Conservation (phyloP, 108 stramenopile species). For the Discostella stelligeroides region DNA sequence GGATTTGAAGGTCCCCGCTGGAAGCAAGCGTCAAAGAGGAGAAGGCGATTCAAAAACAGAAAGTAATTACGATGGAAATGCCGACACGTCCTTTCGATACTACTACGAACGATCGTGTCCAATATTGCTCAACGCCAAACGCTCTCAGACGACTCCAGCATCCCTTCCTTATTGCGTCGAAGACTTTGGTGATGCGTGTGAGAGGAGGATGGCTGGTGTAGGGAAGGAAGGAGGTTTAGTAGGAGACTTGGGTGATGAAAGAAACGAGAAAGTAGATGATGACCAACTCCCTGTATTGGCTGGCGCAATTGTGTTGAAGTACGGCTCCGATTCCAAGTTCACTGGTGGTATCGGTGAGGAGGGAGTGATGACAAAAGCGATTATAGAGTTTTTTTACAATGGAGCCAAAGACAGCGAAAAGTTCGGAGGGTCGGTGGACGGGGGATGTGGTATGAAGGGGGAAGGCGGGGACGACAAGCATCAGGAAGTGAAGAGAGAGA, state of each 20-base stretch:
- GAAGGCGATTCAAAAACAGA: not conserved
- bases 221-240: too few relatives aligned
- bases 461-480: constrained; percentile 3
- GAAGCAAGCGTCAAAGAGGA: too few relatives aligned
- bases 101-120: constrained; percentile 50
- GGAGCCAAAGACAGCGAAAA: constrained; percentile 8
- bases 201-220: too few relatives aligned
- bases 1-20: constrained; percentile 35
- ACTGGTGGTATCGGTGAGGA: constrained; percentile 51
- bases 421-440: not conserved
- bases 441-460: not conserved
- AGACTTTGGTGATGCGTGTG: too few relatives aligned
- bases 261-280: not conserved
- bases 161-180: constrained; percentile 34
- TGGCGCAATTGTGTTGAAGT: constrained; percentile 43
- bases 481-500: too few relatives aligned
- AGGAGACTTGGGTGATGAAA: constrained; percentile 7
- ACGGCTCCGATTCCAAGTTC: constrained; percentile 45
- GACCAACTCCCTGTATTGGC: constrained; percentile 28
- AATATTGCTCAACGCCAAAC: constrained; percentile 40
- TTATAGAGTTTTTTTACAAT: constrained; percentile 43
- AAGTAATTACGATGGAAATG: constrained; percentile 23
- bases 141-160: not conserved
- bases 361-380: constrained; percentile 44
- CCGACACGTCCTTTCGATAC: constrained; percentile 41